Conservation (phyloP, 23 red algal species). For the Gracilaria vermiculophylla region DNA sequence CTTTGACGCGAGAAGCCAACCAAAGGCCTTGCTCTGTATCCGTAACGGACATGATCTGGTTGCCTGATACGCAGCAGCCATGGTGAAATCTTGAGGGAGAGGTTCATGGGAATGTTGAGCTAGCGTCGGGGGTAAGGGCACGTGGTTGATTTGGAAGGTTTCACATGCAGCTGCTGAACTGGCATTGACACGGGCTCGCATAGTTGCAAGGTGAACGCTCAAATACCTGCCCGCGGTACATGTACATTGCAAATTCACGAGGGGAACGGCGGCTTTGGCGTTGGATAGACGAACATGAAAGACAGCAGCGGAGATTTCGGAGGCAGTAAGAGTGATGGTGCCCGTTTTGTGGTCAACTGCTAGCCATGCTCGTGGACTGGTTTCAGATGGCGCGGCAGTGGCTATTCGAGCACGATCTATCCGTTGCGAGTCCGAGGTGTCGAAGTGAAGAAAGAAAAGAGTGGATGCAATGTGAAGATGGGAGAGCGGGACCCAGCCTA, state of each 20-base stretch:
- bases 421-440: constrained; percentile 34
- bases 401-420: constrained; percentile 50
- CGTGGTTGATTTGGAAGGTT: constrained; percentile 46
- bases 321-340: constrained; percentile 26
- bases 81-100: constrained; percentile 18
- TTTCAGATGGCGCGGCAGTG: constrained; percentile 27
- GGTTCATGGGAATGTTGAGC: background rate
- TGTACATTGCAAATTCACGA: constrained; percentile 1
- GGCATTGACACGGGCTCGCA: constrained; percentile 31
- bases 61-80: constrained; percentile 24
- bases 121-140: constrained; percentile 36
- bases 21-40: constrained; percentile 46
- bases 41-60: constrained; percentile 16
- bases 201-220: constrained; percentile 11
- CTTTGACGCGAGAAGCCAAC: constrained; percentile 42
- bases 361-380: constrained; percentile 54
- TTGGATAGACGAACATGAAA: constrained; percentile 21
- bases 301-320: constrained; percentile 20
- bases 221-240: constrained; percentile 44
- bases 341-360: constrained; percentile 53
- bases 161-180: background rate
- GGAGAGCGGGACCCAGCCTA: constrained; percentile 30
- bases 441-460: constrained; percentile 69
- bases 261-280: background rate
- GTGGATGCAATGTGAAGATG: constrained; percentile 4